Evolutionary conservation across 2,329 filamentous ascomycete species (phyloP).

Genomic region (Dothideomycetes sp.): DNA sequence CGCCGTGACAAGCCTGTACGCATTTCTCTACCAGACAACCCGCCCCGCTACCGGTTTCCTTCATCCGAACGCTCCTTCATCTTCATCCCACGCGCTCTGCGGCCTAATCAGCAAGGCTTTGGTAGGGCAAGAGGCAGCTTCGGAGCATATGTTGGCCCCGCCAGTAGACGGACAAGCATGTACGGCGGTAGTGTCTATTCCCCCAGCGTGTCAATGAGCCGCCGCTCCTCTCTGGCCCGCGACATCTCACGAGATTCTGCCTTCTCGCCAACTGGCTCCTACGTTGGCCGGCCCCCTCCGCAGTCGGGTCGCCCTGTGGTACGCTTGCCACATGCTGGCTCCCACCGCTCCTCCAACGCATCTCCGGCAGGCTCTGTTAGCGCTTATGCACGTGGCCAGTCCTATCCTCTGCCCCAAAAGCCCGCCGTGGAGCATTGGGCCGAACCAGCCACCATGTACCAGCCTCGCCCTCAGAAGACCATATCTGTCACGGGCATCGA

Average conservation of each 20-base stretch:
- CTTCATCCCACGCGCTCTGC: conserved; percentile 87
- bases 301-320: conserved; percentile 54
- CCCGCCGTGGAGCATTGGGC: conserved; percentile 50
- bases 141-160: conserved; percentile 46
- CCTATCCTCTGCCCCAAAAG: conserved; percentile 43
- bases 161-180: conserved; percentile 68
- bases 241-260: conserved; percentile 60
- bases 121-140: conserved; percentile 57
- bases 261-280: conserved; percentile 68
- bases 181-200: conserved; percentile 75
- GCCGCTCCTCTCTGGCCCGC: conserved; percentile 67
- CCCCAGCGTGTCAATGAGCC: conserved; percentile 77
- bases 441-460: conserved; percentile 67
- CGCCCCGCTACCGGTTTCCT: conserved; percentile 83
- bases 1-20: conserved; percentile 93
- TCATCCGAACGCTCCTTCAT: conserved; percentile 87
- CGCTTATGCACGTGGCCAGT: conserved; percentile 30
- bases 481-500: conserved; percentile 92
- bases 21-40: conserved; percentile 72
- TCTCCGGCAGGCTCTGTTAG: conserved; percentile 28
- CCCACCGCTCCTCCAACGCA: conserved; percentile 21
- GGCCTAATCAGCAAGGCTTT: conserved; percentile 80
- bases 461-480: conserved; percentile 87
- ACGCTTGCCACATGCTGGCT: conserved; percentile 59
- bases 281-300: conserved; percentile 49